Base-by-base conservation (phyloP, 345 rosid species). In the Aurinia saxatilis region DNA sequence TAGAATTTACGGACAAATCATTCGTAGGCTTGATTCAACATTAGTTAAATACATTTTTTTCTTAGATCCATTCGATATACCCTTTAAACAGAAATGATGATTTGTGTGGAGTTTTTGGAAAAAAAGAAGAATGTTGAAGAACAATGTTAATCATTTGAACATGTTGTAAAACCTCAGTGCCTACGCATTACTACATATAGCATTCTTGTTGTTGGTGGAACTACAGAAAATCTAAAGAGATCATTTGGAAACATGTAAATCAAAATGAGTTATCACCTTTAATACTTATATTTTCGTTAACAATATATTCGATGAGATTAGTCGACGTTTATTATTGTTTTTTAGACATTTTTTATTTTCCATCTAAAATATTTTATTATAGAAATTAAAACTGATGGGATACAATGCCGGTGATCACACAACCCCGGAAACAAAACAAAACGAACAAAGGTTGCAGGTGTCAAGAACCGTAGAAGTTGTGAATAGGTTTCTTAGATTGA, bases 111-210 rank as follows among this genome's bases (percentile, higher is more conserved):
- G 4, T 68, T 68, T 44, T 42, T 35, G 53, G 73, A 60, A 59
- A 42, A 30, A 68, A 52, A n/a, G 34, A 60, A 25, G 21, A 51
- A 10, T 60, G 40, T 51, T 51, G 23, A 44, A 17, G 13, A 58
- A 57, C 37, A 50, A 23, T 41, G 66, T 42, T 41, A 51, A 68
- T 68, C 62, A 68, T 68, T 60, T 35, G 61, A 18, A 60, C 60
- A 68, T 60, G 54, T 25, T 60, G 6, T 35, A 42, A 36, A 50
- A 51, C 10, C 33, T 59, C 61, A 60, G 60, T 51, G 23, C 17
- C 53, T 60, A 68, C 39, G 67, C 67, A 41, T 51, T 38, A 44
- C 54, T 50, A 68, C 54, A 57, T 11, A 21, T 58, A 42, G 14
- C 53, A 51, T 51, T 46, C 50, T 50, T 37, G 23, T 47, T 30